A percentile compares a stretch with the other conserved stretches of the same genome.
Conservation (phyloP, 2,329 filamentous ascomycete genomes). For the Hypoxylon sp. region DNA sequence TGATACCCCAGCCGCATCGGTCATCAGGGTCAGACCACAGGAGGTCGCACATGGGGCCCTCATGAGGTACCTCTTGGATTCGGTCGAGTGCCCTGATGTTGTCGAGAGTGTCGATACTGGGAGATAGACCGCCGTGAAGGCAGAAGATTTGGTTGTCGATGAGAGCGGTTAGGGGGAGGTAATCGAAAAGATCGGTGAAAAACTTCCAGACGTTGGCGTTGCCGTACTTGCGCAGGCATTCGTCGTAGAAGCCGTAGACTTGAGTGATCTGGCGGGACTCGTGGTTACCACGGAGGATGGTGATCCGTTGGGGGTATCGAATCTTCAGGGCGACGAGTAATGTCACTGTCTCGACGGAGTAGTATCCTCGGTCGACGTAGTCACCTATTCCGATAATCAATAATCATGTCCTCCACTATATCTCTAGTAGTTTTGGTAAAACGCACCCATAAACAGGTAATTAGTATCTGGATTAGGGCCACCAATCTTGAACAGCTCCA, state of each 20-base stretch:
- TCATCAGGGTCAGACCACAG: conserved; percentile 99
- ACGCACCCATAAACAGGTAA: conserved; percentile 97
- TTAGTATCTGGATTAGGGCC: conserved; percentile 98
- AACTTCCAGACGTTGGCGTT: conserved; percentile 99
- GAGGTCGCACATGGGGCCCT: conserved; percentile 97
- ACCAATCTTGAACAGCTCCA: conserved; percentile 99
- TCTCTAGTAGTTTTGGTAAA: not conserved
- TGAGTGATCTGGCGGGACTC: conserved; percentile 99
- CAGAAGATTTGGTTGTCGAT: conserved; percentile 99
- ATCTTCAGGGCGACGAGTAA: conserved; percentile 97
- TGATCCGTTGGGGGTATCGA: conserved; percentile 97
- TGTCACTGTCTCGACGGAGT: conserved; percentile 98
- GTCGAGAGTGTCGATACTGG: conserved; percentile 95
- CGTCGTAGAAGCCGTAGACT: conserved; percentile 99
- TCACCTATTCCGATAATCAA: conserved; percentile 72
- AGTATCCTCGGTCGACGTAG: conserved; percentile 98
- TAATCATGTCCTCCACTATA: not conserved
- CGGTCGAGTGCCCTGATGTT: conserved; percentile 96
- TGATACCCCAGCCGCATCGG: conserved; percentile 95
- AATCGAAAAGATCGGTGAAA: conserved; percentile 99
- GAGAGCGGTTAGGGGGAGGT: conserved; percentile 94
- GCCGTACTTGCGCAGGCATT: conserved; percentile 98
- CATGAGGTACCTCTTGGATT: conserved; percentile 98
- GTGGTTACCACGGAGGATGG: conserved; percentile 98
- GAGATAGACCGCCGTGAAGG: conserved; percentile 94